These are phyloP conservation scores for Limonium bicolor DNA, from an alignment of 148 eudicot species.

Conservation along the genomic window DNA sequence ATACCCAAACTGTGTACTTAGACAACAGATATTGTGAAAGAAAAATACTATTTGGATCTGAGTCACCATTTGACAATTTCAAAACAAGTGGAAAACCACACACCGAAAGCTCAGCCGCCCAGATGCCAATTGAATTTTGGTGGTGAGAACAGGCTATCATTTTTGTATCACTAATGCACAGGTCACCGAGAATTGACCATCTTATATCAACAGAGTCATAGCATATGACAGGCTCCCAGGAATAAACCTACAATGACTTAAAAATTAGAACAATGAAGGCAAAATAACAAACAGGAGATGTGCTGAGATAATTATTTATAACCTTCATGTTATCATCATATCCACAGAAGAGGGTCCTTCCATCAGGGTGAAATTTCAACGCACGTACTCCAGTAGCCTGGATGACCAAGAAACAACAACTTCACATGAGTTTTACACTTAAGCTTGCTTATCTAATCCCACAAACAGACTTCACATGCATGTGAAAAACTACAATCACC, in stretches of 20 bases:
- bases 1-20: neutral
- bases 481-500: neutral
- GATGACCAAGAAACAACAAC: slow-evolving; percentile 5
- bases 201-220: slow-evolving; percentile 84
- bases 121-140: slow-evolving; percentile 65
- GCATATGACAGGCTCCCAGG: slow-evolving; percentile 93
- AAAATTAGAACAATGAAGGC: too few species aligned
- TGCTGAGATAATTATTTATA: too few species aligned
- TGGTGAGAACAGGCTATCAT: slow-evolving; percentile 80
- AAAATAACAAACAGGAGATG: too few species aligned
- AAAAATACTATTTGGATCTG: neutral
- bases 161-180: slow-evolving; percentile 60
- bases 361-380: slow-evolving; percentile 83
- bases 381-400: slow-evolving; percentile 79
- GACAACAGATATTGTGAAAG: too few species aligned
- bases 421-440: neutral
- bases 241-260: slow-evolving; percentile 76
- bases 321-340: slow-evolving; percentile 81
- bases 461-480: neutral
- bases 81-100: neutral
- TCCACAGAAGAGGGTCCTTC: slow-evolving; percentile 83
- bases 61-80: neutral
- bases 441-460: neutral
- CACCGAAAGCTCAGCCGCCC: slow-evolving; percentile 93
- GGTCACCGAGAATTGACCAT: slow-evolving; percentile 80